Conservation (phyloP, 1,284 basidiomycete genomes). For the Waitea zeae region DNA sequence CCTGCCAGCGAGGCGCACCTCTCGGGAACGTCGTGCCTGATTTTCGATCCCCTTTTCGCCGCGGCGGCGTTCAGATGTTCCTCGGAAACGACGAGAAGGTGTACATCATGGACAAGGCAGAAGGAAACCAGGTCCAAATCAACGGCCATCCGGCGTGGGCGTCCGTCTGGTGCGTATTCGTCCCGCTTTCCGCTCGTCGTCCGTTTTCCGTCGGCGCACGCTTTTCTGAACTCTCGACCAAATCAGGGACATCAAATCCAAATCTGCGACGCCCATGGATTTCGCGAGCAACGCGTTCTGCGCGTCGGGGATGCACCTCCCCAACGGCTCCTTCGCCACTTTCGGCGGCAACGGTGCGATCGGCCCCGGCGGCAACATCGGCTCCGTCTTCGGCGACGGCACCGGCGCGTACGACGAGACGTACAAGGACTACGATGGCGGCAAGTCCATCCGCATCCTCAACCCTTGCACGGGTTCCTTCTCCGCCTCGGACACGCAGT, state of each 20-base stretch:
- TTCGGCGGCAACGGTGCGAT: constrained; percentile 23
- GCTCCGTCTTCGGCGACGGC: constrained; percentile 19
- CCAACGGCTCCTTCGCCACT: constrained; percentile 13
- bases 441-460: constrained; percentile 50
- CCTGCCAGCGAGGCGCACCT: too few relatives aligned
- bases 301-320: constrained; percentile 13
- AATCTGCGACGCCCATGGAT: constrained; percentile 16
- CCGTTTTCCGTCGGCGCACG: too few relatives aligned
- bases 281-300: constrained; percentile 30
- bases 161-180: constrained; percentile 22
- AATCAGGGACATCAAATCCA: constrained; percentile 4
- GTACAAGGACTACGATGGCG: background rate
- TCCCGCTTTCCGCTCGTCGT: too few relatives aligned
- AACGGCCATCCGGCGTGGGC: constrained; percentile 25
- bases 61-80: constrained; percentile 40
- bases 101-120: constrained; percentile 29
- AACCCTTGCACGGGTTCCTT: constrained; percentile 40
- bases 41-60: too few relatives aligned
- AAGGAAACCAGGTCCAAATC: constrained; percentile 21
- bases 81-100: constrained; percentile 28
- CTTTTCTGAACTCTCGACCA: background rate
- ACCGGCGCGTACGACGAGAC: constrained; percentile 37
- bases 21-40: too few relatives aligned
- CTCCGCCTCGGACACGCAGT: constrained; percentile 32
- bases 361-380: constrained; percentile 16